Conservation (phyloP, 768 basidiomycete genomes). For the Lactarius hengduanensis region DNA sequence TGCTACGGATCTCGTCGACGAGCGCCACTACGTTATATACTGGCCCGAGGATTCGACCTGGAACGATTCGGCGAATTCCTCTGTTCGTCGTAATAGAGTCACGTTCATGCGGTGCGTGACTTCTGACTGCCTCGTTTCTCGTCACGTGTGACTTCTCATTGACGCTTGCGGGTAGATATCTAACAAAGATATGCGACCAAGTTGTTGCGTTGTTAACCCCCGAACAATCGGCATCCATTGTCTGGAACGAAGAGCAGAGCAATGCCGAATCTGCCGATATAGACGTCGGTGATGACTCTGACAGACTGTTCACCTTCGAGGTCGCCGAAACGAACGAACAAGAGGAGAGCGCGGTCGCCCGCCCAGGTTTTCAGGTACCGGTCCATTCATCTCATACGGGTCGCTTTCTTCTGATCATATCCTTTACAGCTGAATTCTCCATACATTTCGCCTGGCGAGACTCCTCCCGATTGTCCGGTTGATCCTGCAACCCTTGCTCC, state of each 20-base stretch:
- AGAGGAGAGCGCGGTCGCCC: slow-evolving; percentile 47
- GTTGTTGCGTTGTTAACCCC: slow-evolving; percentile 49
- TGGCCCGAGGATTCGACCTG: slow-evolving; percentile 64
- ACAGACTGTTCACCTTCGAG: slow-evolving; percentile 53
- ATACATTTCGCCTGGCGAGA: neutral
- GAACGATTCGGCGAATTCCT: slow-evolving; percentile 47
- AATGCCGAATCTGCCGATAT: slow-evolving; percentile 34
- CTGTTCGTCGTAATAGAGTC: slow-evolving; percentile 51
- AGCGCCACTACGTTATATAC: slow-evolving; percentile 49
- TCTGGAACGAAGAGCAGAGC: slow-evolving; percentile 42
- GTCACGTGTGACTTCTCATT: neutral
- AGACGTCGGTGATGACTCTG: slow-evolving; percentile 43
- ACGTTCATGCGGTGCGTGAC: slow-evolving; percentile 57
- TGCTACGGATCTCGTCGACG: slow-evolving; percentile 22
- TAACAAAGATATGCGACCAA: slow-evolving; percentile 50
- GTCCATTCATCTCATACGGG: neutral
- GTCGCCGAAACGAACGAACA: slow-evolving; percentile 56
- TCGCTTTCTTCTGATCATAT: neutral
- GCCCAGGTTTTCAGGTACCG: slow-evolving; percentile 49
- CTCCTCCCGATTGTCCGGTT: neutral
- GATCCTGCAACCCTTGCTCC: neutral
- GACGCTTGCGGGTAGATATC: neutral
- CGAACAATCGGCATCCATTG: slow-evolving; percentile 45
- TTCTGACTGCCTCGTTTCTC: neutral
- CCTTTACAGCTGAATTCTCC: slow-evolving; percentile 7